Percentiles rank a stretch among this genome's conserved stretches.
phyloP scores from a whole-genome alignment of 371 early-diverging fungal species.

The Rhizopus stolonifer region DNA sequence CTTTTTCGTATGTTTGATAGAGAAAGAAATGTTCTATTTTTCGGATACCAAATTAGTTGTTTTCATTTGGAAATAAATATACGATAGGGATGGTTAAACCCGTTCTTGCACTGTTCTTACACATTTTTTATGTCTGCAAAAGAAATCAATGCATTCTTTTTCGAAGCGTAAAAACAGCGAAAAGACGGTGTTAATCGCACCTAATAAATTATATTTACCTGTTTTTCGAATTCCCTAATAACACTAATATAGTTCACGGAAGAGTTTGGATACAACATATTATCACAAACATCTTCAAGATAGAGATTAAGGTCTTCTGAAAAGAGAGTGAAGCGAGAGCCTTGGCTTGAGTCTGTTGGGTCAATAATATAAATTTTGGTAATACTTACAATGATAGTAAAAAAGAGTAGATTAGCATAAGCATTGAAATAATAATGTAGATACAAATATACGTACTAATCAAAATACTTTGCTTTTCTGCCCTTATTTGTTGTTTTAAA shows the following conservation, averaged over 20 bases:
- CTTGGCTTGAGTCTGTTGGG: conserved; percentile 7
- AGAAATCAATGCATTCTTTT: background rate
- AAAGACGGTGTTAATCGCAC: conserved; percentile 5
- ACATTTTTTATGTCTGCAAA: too few species aligned
- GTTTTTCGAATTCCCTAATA: conserved; percentile 6
- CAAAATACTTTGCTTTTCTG: conserved; percentile 10
- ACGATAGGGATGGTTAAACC: conserved; percentile 1
- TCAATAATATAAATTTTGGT: conserved; percentile 14
- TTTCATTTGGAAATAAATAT: conserved; percentile 10
- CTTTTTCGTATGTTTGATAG: conserved; percentile 7
- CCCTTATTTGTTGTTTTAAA: conserved; percentile 6
- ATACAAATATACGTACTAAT: conserved; percentile 8
- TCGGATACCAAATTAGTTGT: conserved; percentile 3
- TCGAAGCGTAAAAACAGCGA: conserved; percentile 9
- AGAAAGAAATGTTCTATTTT: conserved; percentile 13
- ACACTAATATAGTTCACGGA: background rate
- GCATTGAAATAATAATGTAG: conserved; percentile 6
- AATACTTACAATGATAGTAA: conserved; percentile 10
- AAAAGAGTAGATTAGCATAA: conserved; percentile 9
- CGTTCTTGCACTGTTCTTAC: conserved; percentile 3
- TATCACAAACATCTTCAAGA: conserved; percentile 8
- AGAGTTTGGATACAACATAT: too few species aligned
- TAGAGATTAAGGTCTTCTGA: conserved; percentile 13
- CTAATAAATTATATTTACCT: conserved; percentile 9
- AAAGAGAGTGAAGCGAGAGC: conserved; percentile 5